A percentile compares a stretch with the other conserved stretches of the same genome.
phyloP scores from a whole-genome alignment of 2,329 filamentous ascomycete species.

The Penicillium sp. region DNA sequence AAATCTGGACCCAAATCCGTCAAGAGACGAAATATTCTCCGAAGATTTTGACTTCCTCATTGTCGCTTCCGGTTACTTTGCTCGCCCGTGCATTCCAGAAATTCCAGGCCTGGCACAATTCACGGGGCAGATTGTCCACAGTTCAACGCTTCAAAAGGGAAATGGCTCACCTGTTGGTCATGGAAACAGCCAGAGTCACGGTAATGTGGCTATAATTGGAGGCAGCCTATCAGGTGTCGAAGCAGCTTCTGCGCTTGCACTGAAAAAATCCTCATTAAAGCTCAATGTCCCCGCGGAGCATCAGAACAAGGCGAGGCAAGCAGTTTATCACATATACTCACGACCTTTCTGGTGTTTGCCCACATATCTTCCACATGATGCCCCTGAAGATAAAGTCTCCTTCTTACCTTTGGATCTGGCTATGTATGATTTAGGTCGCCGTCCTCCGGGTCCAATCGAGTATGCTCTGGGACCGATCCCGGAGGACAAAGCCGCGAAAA shows the following conservation, averaged over 20 bases:
- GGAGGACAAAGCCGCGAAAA: slow-evolving; percentile 52
- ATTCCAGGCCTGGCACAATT: slow-evolving; percentile 33
- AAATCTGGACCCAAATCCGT: background rate
- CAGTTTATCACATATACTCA: slow-evolving; percentile 64
- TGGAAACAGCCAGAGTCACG: slow-evolving; percentile 30
- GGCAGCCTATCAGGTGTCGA: slow-evolving; percentile 81
- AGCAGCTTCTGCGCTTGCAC: slow-evolving; percentile 66
- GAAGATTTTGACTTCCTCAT: slow-evolving; percentile 64
- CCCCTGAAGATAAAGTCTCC: slow-evolving; percentile 30
- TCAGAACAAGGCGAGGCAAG: slow-evolving; percentile 16
- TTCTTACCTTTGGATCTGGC: slow-evolving; percentile 70
- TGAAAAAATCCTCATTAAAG: slow-evolving; percentile 61
- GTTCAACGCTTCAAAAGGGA: slow-evolving; percentile 60
- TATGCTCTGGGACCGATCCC: slow-evolving; percentile 64
- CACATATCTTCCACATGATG: slow-evolving; percentile 40
- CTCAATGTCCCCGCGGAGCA: background rate
- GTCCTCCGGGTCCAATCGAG: slow-evolving; percentile 54
- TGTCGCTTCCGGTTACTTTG: slow-evolving; percentile 73
- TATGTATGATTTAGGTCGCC: slow-evolving; percentile 64
- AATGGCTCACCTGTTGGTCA: slow-evolving; percentile 20
- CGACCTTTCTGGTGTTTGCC: slow-evolving; percentile 70
- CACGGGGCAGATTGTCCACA: slow-evolving; percentile 58
- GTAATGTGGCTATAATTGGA: slow-evolving; percentile 68
- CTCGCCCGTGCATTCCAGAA: slow-evolving; percentile 53
- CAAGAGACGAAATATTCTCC: slow-evolving; percentile 6